Evolutionary conservation across 1,284 basidiomycete species (phyloP).

Genomic region (Irpex rosettiformis): DNA sequence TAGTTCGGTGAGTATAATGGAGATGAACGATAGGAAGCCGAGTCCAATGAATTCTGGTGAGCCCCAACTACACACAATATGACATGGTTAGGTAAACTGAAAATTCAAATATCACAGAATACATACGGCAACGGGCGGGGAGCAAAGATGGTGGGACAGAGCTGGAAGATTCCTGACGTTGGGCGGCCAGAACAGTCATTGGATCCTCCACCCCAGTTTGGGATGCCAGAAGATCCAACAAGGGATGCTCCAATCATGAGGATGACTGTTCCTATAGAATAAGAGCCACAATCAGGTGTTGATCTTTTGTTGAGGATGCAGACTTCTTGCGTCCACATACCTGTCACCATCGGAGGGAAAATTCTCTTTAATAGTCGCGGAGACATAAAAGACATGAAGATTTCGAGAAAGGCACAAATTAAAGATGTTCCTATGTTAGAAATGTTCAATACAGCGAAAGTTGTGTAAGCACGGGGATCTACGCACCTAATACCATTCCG

Average conservation of each 20-base stretch:
- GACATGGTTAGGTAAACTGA: constrained; percentile 1
- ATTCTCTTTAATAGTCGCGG: constrained; percentile 59
- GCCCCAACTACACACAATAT: constrained; percentile 52
- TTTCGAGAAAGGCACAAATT: constrained; percentile 80
- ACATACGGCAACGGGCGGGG: constrained; percentile 48
- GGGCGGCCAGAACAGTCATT: constrained; percentile 64
- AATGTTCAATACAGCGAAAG: not conserved
- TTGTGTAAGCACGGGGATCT: not conserved
- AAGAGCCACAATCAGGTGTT: not conserved
- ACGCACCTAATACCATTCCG: constrained; percentile 66
- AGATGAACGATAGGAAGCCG: constrained; percentile 79
- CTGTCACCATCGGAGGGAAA: constrained; percentile 83
- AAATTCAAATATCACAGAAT: constrained; percentile 6
- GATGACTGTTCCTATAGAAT: constrained; percentile 58
- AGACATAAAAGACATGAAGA: constrained; percentile 73
- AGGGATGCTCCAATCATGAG: constrained; percentile 77
- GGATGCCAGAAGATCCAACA: constrained; percentile 70
- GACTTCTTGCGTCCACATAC: constrained; percentile 27
- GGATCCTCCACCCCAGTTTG: constrained; percentile 82
- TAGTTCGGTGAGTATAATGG: constrained; percentile 74
- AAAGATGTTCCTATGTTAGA: constrained; percentile 59
- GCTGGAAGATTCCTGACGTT: constrained; percentile 56
- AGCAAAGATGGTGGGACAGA: constrained; percentile 69
- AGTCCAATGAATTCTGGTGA: constrained; percentile 82
- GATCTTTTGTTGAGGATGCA: constrained; percentile 1